Conservation (phyloP, 345 rosid species). For the Gossypium arboreum region DNA sequence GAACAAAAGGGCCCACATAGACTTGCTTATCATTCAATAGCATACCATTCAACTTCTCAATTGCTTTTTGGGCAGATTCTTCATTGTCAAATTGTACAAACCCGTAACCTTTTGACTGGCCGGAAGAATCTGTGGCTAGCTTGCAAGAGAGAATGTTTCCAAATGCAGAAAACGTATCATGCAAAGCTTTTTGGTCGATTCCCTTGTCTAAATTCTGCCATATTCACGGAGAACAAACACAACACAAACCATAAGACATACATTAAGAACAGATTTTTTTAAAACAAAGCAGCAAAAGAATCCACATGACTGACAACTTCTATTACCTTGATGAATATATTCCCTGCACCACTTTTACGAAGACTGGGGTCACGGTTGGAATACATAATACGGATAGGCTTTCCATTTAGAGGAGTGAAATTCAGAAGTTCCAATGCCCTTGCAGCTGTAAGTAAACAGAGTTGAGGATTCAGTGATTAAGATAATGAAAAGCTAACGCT, state of each 20-base stretch:
- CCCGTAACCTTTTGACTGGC: slow-evolving; percentile 93
- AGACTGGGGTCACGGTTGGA: slow-evolving; percentile 90
- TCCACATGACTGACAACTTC: background rate
- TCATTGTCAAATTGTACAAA: slow-evolving; percentile 85
- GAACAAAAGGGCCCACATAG: slow-evolving; percentile 88
- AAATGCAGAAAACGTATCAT: slow-evolving; percentile 77
- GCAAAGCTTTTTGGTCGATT: slow-evolving; percentile 85
- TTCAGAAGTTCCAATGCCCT: slow-evolving; percentile 79
- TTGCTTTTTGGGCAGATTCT: slow-evolving; percentile 77
- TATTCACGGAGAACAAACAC: background rate
- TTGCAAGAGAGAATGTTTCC: slow-evolving; percentile 91
- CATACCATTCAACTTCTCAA: slow-evolving; percentile 81
- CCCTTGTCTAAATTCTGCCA: slow-evolving; percentile 80
- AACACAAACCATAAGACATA: background rate
- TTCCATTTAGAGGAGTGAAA: slow-evolving; percentile 63
- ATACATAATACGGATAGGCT: slow-evolving; percentile 77
- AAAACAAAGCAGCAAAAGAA: background rate
- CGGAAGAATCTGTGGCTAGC: slow-evolving; percentile 78
- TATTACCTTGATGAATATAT: slow-evolving; percentile 80
- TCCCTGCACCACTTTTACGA: slow-evolving; percentile 91
- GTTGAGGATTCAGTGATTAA: background rate
- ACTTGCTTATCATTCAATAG: slow-evolving; percentile 93
- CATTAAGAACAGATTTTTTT: background rate
- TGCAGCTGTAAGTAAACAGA: slow-evolving; percentile 50
- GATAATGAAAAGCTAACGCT: background rate